Conservation (phyloP, 2,329 filamentous ascomycete genomes). For the Harringtonia aguacate region DNA sequence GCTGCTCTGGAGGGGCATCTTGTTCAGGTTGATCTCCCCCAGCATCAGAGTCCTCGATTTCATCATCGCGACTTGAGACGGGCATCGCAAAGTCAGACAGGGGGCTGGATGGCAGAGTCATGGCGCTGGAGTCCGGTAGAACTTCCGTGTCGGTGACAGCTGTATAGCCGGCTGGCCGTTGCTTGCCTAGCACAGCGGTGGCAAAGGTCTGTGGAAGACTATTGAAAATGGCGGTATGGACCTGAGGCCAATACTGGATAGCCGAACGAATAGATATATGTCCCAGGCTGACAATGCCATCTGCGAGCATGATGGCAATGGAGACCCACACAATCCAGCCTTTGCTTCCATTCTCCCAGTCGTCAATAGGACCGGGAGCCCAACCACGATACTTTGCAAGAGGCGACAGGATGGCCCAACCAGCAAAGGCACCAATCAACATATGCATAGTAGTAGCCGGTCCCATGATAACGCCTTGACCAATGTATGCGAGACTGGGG, state of each 20-base stretch:
- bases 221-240: neutral
- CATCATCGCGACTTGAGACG: constrained; percentile 2
- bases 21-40: constrained; percentile 32
- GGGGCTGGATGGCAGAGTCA: constrained; percentile 8
- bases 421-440: constrained; percentile 78
- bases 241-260: constrained; percentile 8
- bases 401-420: constrained; percentile 86
- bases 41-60: constrained; percentile 9
- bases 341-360: constrained; percentile 90
- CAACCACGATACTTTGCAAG: constrained; percentile 77
- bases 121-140: neutral
- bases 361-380: constrained; percentile 76
- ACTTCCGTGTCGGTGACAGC: constrained; percentile 9
- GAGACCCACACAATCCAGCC: constrained; percentile 99
- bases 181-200: neutral
- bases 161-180: constrained; percentile 12
- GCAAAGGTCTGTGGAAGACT: neutral
- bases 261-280: constrained; percentile 54
- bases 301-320: constrained; percentile 90
- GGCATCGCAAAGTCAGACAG: constrained; percentile 7
- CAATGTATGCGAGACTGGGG: constrained; percentile 92
- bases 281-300: constrained; percentile 78
- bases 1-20: constrained; percentile 76
- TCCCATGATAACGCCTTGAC: constrained; percentile 98
- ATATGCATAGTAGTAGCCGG: constrained; percentile 92